These are phyloP conservation scores for Coemansia sp. DNA, from an alignment of 192 early-diverging fungal genomes.

Conservation along the genomic window DNA sequence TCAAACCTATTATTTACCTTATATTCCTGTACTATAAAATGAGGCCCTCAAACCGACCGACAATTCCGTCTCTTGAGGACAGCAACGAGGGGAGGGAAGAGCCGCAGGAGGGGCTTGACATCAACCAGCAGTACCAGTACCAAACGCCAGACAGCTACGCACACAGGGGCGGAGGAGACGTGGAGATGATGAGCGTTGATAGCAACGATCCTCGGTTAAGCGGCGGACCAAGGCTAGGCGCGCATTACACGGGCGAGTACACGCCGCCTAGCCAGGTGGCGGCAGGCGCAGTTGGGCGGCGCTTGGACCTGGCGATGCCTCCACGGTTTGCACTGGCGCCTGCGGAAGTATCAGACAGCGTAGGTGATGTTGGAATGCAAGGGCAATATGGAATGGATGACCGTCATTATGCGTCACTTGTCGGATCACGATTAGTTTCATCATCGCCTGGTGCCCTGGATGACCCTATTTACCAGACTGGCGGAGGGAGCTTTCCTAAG, in stretches of 20 bases:
- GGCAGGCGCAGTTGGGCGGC: slow-evolving; percentile 16
- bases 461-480: slow-evolving; percentile 7
- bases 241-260: neutral
- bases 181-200: neutral
- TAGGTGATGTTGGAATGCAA: too few relatives aligned
- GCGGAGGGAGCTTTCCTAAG: neutral
- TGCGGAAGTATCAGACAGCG: neutral
- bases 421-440: neutral
- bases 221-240: neutral
- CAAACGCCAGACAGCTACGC: neutral
- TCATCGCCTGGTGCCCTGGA: slow-evolving; percentile 5
- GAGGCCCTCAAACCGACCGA: too few relatives aligned
- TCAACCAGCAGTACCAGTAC: too few relatives aligned
- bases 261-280: slow-evolving; percentile 19
- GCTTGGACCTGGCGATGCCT: slow-evolving; percentile 11
- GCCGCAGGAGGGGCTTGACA: too few relatives aligned
- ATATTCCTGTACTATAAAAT: too few relatives aligned
- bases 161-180: neutral
- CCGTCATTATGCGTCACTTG: neutral
- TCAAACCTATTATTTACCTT: too few relatives aligned
- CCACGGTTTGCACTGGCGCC: neutral
- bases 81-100: too few relatives aligned
- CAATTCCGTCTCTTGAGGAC: too few relatives aligned
- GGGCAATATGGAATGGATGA: neutral
- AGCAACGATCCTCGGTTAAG: neutral